A percentile compares a stretch with the other conserved stretches of the same genome.
Conservation (phyloP, 2,329 filamentous ascomycete species). For the Akanthomyces uredinophilus region DNA sequence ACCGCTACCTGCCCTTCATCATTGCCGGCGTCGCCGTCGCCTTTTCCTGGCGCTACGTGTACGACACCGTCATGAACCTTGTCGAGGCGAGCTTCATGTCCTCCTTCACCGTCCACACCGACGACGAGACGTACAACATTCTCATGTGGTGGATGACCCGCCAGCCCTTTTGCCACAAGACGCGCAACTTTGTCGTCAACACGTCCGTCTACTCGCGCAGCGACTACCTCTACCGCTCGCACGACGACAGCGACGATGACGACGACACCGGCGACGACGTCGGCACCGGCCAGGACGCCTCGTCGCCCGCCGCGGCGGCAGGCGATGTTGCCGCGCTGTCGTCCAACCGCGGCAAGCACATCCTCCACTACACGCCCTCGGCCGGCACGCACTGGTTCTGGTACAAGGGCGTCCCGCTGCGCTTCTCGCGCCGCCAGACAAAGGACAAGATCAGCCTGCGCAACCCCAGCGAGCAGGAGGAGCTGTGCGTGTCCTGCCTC, state of each 20-base stretch:
- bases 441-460: conserved; percentile 36
- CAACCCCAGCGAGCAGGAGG: conserved; percentile 48
- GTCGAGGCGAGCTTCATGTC: conserved; percentile 56
- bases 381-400: conserved; percentile 65
- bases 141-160: conserved; percentile 64
- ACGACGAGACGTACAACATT: conserved; percentile 70
- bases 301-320: background rate
- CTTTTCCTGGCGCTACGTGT: conserved; percentile 50
- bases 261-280: conserved; percentile 27
- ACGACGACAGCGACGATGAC: conserved; percentile 40
- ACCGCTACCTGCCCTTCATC: conserved; percentile 56
- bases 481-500: conserved; percentile 56
- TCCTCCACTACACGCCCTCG: conserved; percentile 59
- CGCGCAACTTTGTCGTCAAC: conserved; percentile 60
- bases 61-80: conserved; percentile 41
- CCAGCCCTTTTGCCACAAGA: conserved; percentile 55
- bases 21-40: conserved; percentile 44
- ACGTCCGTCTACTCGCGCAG: conserved; percentile 52
- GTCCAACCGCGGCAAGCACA: conserved; percentile 36
- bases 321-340: background rate
- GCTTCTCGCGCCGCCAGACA: conserved; percentile 51
- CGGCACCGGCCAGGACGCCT: background rate
- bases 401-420: conserved; percentile 54
- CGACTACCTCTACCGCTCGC: conserved; percentile 44
- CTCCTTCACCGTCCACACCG: conserved; percentile 59